phyloP scores from a whole-genome alignment of 352 stramenopile genomes.

The Phytophthora pistaciae region DNA sequence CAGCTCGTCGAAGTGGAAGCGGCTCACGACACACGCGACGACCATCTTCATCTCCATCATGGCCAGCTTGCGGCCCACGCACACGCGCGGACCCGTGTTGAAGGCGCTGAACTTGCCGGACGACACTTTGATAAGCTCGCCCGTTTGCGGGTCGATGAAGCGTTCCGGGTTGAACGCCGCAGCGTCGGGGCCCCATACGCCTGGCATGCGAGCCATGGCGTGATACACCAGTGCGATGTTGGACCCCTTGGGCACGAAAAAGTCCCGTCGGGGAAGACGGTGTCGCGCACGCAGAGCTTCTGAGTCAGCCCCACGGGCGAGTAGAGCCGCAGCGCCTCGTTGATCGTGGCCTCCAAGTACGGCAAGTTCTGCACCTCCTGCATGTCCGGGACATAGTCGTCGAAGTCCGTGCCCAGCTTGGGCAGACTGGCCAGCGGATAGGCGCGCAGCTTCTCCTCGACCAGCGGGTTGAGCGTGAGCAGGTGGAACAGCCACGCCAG shows the following conservation, averaged over 20 bases:
- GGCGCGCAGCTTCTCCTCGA: slow-evolving; percentile 39
- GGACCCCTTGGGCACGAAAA: slow-evolving; percentile 48
- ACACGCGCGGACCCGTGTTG: slow-evolving; percentile 45
- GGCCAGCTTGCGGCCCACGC: slow-evolving; percentile 53
- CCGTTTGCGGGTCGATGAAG: slow-evolving; percentile 41
- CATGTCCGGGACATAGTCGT: slow-evolving; percentile 10
- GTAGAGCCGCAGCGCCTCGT: slow-evolving; percentile 52
- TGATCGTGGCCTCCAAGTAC: slow-evolving; percentile 51
- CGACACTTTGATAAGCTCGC: slow-evolving; percentile 42
- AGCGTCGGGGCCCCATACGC: slow-evolving; percentile 53
- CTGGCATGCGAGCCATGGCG: slow-evolving; percentile 44
- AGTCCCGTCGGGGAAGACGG: slow-evolving; percentile 56
- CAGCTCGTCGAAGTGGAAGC: slow-evolving; percentile 54
- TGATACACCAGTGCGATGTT: slow-evolving; percentile 48
- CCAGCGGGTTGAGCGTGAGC: slow-evolving; percentile 51
- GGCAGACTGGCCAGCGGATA: slow-evolving; percentile 40
- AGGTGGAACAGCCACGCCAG: slow-evolving; percentile 50
- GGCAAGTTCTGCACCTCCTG: slow-evolving; percentile 32
- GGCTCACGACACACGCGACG: slow-evolving; percentile 50
- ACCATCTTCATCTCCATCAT: slow-evolving; percentile 88
- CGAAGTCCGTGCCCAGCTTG: slow-evolving; percentile 23
- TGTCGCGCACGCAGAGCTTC: slow-evolving; percentile 46
- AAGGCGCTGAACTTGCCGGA: slow-evolving; percentile 44
- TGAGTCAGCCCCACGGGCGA: slow-evolving; percentile 47
- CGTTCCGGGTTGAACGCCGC: slow-evolving; percentile 49